Conservation (phyloP, 495 filamentous ascomycete species). For the Venustampulla echinocandica region DNA sequence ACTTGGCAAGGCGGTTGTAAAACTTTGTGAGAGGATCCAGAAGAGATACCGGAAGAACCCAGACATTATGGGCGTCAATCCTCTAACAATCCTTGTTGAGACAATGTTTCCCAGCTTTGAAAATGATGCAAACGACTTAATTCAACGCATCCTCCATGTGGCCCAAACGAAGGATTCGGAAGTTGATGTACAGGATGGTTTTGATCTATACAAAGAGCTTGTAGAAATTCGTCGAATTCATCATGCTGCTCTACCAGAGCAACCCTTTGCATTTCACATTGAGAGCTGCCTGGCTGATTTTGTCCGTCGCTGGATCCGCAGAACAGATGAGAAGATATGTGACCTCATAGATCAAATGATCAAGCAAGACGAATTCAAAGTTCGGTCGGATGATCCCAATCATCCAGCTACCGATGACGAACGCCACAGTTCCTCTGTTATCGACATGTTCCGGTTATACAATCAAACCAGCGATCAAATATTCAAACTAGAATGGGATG, state of each 20-base stretch:
- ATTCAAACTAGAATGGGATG: conserved; percentile 78
- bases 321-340: conserved; percentile 68
- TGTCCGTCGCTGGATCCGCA: conserved; percentile 88
- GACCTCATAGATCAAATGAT: conserved; percentile 85
- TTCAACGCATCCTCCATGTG: conserved; percentile 66
- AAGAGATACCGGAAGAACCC: conserved; percentile 87
- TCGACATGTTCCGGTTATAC: conserved; percentile 91
- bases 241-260: conserved; percentile 53
- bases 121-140: conserved; percentile 73
- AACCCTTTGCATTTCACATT: conserved; percentile 72
- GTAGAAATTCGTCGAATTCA: conserved; percentile 76
- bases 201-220: conserved; percentile 84
- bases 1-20: conserved; percentile 75
- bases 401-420: conserved; percentile 67
- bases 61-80: conserved; percentile 84
- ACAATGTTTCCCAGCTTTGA: conserved; percentile 85
- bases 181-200: conserved; percentile 80
- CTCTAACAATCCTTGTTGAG: conserved; percentile 68
- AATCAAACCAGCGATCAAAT: conserved; percentile 84
- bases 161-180: conserved; percentile 61
- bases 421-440: conserved; percentile 83
- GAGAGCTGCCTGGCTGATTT: conserved; percentile 82
- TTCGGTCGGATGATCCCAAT: conserved; percentile 50
- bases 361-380: conserved; percentile 74
- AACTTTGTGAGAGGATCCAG: conserved; percentile 73